Evolutionary conservation across 2,329 filamentous ascomycete genomes (phyloP).

Genomic region (Dothideomycetes sp.): DNA sequence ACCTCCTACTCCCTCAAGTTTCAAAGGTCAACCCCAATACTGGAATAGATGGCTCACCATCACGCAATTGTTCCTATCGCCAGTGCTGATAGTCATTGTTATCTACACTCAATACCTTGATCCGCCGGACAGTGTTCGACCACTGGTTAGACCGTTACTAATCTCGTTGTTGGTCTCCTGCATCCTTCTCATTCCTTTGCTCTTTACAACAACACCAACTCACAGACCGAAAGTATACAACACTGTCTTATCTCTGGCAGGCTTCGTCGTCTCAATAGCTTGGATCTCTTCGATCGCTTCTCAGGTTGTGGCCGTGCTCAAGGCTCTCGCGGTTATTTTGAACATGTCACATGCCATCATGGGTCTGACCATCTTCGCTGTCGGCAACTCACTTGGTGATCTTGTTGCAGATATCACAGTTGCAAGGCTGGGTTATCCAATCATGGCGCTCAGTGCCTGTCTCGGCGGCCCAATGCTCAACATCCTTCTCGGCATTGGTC

Average conservation of each 20-base stretch:
- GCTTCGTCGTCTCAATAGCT: slow-evolving; percentile 82
- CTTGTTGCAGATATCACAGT: slow-evolving; percentile 92
- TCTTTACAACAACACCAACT: slow-evolving; percentile 59
- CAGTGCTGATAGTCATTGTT: slow-evolving; percentile 70
- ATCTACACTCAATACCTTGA: slow-evolving; percentile 34
- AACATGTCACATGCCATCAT: slow-evolving; percentile 92
- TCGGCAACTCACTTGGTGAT: slow-evolving; percentile 90
- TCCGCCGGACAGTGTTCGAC: not conserved
- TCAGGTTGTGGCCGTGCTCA: slow-evolving; percentile 90
- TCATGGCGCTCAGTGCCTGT: slow-evolving; percentile 91
- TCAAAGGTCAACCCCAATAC: slow-evolving; percentile 33
- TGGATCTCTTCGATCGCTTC: slow-evolving; percentile 96
- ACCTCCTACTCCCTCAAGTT: not conserved
- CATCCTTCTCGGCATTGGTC: slow-evolving; percentile 87
- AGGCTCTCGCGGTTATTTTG: slow-evolving; percentile 83
- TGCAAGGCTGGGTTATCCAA: slow-evolving; percentile 82
- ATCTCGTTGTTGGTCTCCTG: slow-evolving; percentile 48
- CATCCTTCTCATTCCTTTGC: slow-evolving; percentile 54
- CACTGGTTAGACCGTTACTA: slow-evolving; percentile 26
- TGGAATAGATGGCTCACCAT: slow-evolving; percentile 92
- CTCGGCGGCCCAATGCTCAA: slow-evolving; percentile 99
- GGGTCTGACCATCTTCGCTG: slow-evolving; percentile 89
- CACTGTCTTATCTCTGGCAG: slow-evolving; percentile 72
- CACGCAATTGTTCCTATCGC: slow-evolving; percentile 77
- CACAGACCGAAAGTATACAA: slow-evolving; percentile 54